Base-by-base conservation (phyloP, 768 basidiomycete species). In the Pholiota conissans region DNA sequence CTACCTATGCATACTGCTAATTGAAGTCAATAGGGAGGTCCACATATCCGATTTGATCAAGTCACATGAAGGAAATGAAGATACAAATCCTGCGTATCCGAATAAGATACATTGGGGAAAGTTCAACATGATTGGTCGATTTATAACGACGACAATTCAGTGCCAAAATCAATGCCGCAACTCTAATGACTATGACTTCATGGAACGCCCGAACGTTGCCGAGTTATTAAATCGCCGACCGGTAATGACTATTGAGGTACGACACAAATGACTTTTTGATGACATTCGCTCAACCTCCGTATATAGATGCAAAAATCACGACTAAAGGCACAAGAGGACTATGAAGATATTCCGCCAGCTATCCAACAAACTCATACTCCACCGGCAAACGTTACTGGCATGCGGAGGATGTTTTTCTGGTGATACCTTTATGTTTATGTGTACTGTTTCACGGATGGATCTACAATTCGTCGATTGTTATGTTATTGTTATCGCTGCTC, bases 61-160 rank as follows among this genome's bases (percentile, higher is more conserved):
- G 60, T 84, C 93, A 7, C 88, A 97, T 62, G 91, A 93, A 73
- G 90, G 86, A 56, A 95, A 96, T 59, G 77, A 79, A 2, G 91
- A 95, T 63, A 80, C 84, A 60, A 83, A 84, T 60, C 75, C 84
- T 6, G 75, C 81, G 20, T 88, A 91, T 64, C 77, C 85, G 3
- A 76, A 70, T 37, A 85, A 86, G 67, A 90, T 98, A 53, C 94
- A 98, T 66, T 98, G 96, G 96, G 91, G 89, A 26, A 98, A 98
- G 73, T 97, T 91, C 73, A 90, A 89, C 62, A 89, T 93, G 83
- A 90, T 98, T 77, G 95, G 89, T 28, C 82, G 87, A 58, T 93
- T 95, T 65, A 85, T 96, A 55, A 81, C 84, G 50, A 85, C 82
- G 64, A 89, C 94, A 5, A 80, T 82, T 0, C 83, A 89, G 59